phyloP scores from a whole-genome alignment of 768 basidiomycete species.

The Trametes cinnabarina region DNA sequence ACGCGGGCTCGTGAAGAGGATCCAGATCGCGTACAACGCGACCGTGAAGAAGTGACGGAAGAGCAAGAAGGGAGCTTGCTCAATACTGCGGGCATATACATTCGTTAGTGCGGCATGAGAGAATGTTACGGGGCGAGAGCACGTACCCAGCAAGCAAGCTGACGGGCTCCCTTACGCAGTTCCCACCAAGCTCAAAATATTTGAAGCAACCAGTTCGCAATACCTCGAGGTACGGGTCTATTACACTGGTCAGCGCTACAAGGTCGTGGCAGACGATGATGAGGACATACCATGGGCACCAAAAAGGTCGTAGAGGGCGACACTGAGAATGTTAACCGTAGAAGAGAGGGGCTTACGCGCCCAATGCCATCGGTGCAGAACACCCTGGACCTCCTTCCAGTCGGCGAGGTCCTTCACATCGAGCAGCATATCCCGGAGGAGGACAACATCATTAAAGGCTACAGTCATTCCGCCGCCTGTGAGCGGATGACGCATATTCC shows the following conservation, averaged over 20 bases:
- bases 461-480: conserved; percentile 99
- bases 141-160: conserved; percentile 80
- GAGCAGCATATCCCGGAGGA: conserved; percentile 62
- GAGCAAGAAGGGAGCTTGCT: conserved; percentile 76
- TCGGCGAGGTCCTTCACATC: conserved; percentile 42
- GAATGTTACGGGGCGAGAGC: no score
- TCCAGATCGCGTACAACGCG: conserved; percentile 92
- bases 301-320: conserved; percentile 93
- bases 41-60: conserved; percentile 93
- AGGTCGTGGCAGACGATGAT: no score
- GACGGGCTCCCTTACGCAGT: conserved; percentile 85
- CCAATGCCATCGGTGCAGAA: conserved; percentile 82
- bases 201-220: conserved; percentile 90
- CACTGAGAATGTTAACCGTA: conserved; percentile 89
- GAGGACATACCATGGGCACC: conserved; percentile 80
- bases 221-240: conserved; percentile 60
- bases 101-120: no score
- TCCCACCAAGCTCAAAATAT: conserved; percentile 93
- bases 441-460: conserved; percentile 80
- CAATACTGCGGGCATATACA: conserved; percentile 42
- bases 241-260: neutral
- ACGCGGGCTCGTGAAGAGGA: conserved; percentile 70
- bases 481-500: conserved; percentile 99
- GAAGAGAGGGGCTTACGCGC: conserved; percentile 75
- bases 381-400: conserved; percentile 49